Evolutionary conservation across 2,329 filamentous ascomycete species (phyloP).

Genomic region (Penicillium crustosum): DNA sequence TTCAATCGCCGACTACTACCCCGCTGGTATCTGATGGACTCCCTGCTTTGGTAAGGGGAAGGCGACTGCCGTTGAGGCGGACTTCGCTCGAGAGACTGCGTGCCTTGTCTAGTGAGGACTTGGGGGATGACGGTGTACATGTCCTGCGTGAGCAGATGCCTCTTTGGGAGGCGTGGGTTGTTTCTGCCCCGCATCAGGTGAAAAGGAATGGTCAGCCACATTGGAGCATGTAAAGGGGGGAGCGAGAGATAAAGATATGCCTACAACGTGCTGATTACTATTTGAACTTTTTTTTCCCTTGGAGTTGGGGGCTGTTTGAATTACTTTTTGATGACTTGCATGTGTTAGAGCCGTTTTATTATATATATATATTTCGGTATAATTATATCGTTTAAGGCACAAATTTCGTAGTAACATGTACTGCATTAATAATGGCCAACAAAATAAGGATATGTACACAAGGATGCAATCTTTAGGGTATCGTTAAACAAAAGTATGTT

Average conservation of each 20-base stretch:
- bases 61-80: constrained; percentile 8
- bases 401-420: background rate
- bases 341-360: background rate
- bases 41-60: background rate
- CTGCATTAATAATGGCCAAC: background rate
- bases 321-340: background rate
- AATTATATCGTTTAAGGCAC: background rate
- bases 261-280: background rate
- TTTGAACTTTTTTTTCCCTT: background rate
- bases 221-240: background rate
- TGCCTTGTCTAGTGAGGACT: constrained; percentile 31
- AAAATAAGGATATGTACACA: background rate
- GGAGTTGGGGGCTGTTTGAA: constrained; percentile 19
- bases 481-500: background rate
- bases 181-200: constrained; percentile 23
- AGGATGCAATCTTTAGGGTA: background rate
- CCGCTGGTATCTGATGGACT: background rate
- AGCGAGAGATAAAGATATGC: background rate
- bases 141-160: constrained; percentile 35
- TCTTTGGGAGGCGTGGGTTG: constrained; percentile 43
- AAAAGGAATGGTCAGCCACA: constrained; percentile 1
- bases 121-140: constrained; percentile 39
- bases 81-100: constrained; percentile 28
- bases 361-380: background rate
- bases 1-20: background rate